phyloP scores from a whole-genome alignment of 257 asterid genomes.

The Solanum peruvianum region DNA sequence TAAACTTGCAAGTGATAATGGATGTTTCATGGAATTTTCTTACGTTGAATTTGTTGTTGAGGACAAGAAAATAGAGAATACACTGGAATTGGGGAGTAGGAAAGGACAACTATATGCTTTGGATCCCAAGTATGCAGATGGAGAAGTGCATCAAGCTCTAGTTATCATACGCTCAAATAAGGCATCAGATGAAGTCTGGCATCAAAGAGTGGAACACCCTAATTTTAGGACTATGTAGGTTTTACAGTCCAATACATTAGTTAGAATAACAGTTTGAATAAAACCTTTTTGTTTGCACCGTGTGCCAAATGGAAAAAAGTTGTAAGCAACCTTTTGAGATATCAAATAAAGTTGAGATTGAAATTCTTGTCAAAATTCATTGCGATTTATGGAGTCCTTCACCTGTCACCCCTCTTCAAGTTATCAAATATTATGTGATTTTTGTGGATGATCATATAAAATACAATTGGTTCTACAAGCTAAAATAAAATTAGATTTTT shows the following conservation, averaged over 20 bases:
- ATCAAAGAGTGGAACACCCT: neutral
- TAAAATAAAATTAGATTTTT: too few relatives aligned
- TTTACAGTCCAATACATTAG: too few relatives aligned
- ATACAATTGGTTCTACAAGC: too few relatives aligned
- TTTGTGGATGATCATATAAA: neutral
- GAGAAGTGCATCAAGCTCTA: neutral
- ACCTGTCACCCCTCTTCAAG: neutral
- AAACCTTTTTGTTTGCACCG: too few relatives aligned
- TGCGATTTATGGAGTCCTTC: neutral
- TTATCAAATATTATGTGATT: neutral
- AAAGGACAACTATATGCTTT: neutral
- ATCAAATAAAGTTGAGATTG: neutral
- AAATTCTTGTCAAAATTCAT: neutral
- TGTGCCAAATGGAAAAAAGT: neutral
- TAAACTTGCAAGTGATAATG: too few relatives aligned
- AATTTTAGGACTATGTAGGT: neutral
- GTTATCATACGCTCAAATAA: neutral
- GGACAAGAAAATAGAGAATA: too few relatives aligned
- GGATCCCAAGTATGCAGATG: neutral
- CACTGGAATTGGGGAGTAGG: too few relatives aligned
- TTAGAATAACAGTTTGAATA: neutral
- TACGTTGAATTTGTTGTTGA: too few relatives aligned
- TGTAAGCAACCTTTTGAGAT: neutral
- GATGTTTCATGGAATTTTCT: too few relatives aligned
- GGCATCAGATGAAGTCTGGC: neutral